Conservation (phyloP, 805 yeast genomes). For the Saccharomyces mikatae region DNA sequence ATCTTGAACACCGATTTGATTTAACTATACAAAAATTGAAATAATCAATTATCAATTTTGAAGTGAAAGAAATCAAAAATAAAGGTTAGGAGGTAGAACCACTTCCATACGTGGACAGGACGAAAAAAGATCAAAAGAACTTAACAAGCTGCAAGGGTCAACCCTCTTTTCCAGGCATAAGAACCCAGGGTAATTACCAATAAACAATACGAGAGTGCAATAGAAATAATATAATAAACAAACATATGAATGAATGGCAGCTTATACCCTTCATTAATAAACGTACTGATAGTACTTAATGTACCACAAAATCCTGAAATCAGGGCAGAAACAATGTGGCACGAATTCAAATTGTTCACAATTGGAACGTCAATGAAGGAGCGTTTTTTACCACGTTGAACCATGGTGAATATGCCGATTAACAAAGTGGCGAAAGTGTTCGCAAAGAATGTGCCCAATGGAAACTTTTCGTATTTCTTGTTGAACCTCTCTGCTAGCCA, state of each 20-base stretch:
- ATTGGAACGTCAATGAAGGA: slow-evolving; percentile 21
- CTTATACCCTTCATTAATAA: slow-evolving; percentile 46
- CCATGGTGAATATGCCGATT: slow-evolving; percentile 16
- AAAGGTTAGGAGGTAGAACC: background rate
- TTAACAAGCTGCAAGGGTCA: slow-evolving; percentile 14
- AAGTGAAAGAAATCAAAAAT: background rate
- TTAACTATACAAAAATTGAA: too few species aligned
- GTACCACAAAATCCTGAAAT: slow-evolving; percentile 65
- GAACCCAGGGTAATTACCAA: slow-evolving; percentile 59
- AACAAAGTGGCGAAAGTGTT: slow-evolving; percentile 37
- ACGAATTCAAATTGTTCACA: slow-evolving; percentile 30
- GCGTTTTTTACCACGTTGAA: slow-evolving; percentile 35
- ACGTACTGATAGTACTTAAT: slow-evolving; percentile 69
- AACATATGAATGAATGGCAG: slow-evolving; percentile 35
- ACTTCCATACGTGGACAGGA: slow-evolving; percentile 4
- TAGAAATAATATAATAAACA: slow-evolving; percentile 42
- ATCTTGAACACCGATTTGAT: too few species aligned
- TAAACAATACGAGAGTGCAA: slow-evolving; percentile 40
- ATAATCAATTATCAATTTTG: background rate
- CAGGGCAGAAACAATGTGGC: slow-evolving; percentile 37
- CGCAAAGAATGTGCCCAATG: slow-evolving; percentile 44
- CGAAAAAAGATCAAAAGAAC: slow-evolving; percentile 3
- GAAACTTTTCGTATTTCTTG: slow-evolving; percentile 37
- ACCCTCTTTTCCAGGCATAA: slow-evolving; percentile 53
- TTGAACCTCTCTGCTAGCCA: slow-evolving; percentile 46